These are phyloP conservation scores for Leptosphaerulina australis DNA, from an alignment of 2,329 filamentous ascomycete species.

Conservation along the genomic window DNA sequence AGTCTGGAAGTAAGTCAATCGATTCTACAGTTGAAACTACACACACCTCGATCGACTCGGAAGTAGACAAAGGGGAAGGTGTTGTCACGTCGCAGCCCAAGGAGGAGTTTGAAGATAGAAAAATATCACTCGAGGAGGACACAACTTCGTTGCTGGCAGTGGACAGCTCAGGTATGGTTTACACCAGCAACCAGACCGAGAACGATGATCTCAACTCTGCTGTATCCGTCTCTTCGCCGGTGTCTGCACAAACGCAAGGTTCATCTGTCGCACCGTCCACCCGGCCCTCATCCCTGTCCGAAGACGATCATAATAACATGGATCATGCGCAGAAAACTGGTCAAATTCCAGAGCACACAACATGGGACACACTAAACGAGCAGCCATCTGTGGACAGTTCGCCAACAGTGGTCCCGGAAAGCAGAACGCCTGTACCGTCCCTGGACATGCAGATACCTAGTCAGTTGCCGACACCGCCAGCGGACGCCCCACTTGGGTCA, in stretches of 20 bases:
- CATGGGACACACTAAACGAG: slow-evolving; percentile 32
- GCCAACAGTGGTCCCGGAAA: slow-evolving; percentile 45
- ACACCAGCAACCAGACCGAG: slow-evolving; percentile 51
- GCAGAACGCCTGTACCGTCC: slow-evolving; percentile 32
- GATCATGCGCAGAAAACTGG: slow-evolving; percentile 28
- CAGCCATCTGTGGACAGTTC: slow-evolving; percentile 43
- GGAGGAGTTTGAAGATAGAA: slow-evolving; percentile 20
- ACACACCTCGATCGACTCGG: not conserved
- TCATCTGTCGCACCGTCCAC: slow-evolving; percentile 48
- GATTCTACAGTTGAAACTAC: not conserved
- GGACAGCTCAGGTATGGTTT: slow-evolving; percentile 61
- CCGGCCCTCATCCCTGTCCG: slow-evolving; percentile 48
- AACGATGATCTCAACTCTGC: slow-evolving; percentile 45
- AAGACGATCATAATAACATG: slow-evolving; percentile 38
- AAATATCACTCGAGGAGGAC: slow-evolving; percentile 25
- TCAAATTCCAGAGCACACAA: slow-evolving; percentile 20
- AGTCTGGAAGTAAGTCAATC: slow-evolving; percentile 4
- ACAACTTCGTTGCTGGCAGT: slow-evolving; percentile 15
- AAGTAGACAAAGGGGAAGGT: slow-evolving; percentile 4
- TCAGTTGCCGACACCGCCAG: slow-evolving; percentile 21
- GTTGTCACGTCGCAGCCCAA: slow-evolving; percentile 4
- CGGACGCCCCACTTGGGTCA: slow-evolving; percentile 19
- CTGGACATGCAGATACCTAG: slow-evolving; percentile 26
- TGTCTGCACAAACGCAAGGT: slow-evolving; percentile 47
- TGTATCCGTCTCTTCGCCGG: slow-evolving; percentile 46